Conservation (phyloP, 352 stramenopile genomes). For the Vaucheria bursata region DNA sequence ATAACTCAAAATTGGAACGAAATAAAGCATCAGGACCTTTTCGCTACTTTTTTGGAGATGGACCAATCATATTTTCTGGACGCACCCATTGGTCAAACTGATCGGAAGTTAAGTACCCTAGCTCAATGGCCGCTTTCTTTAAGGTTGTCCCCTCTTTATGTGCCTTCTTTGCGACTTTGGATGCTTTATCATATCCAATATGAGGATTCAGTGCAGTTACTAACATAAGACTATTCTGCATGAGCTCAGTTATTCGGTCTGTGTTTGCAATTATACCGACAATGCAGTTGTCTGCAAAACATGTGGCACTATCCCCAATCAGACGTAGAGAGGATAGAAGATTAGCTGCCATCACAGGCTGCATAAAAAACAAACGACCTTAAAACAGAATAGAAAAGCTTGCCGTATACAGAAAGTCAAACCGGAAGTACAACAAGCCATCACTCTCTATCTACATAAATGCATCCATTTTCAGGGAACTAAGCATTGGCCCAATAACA, state of each 20-base stretch:
- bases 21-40: too few relatives aligned
- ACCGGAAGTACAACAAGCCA: too few relatives aligned
- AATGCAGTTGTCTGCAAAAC: constrained; percentile 84
- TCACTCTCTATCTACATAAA: too few relatives aligned
- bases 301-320: constrained; percentile 69
- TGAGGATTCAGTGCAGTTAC: constrained; percentile 90
- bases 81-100: constrained; percentile 89
- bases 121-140: constrained; percentile 73
- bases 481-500: too few relatives aligned
- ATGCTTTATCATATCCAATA: constrained; percentile 91
- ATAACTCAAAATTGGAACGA: too few relatives aligned
- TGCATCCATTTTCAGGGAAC: too few relatives aligned
- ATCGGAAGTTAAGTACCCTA: constrained; percentile 79
- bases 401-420: too few relatives aligned
- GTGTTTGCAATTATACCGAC: constrained; percentile 61
- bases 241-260: constrained; percentile 70
- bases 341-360: constrained; percentile 23
- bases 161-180: constrained; percentile 81
- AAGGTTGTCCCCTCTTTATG: constrained; percentile 83
- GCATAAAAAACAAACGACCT: too few relatives aligned
- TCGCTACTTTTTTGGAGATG: constrained; percentile 40
- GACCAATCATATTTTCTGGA: constrained; percentile 86
- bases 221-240: constrained; percentile 90
- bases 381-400: too few relatives aligned
- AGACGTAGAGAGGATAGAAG: constrained; percentile 65